These are phyloP conservation scores for Cladosporium sp. DNA, from an alignment of 2,329 filamentous ascomycete species.

Conservation along the genomic window DNA sequence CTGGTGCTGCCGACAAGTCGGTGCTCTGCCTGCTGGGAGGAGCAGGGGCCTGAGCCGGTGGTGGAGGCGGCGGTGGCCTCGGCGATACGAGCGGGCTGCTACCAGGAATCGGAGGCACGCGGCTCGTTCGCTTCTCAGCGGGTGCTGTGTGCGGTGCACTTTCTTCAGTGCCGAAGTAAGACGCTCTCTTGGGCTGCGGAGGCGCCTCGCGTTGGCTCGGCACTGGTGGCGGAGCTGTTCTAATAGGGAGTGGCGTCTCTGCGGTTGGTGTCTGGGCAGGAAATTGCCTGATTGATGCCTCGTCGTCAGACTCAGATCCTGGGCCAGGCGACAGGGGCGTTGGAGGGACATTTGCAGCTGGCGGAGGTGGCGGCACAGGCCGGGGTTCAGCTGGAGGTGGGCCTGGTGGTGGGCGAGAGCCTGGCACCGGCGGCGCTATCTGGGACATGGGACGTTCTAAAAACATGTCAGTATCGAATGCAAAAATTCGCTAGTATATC, in stretches of 20 bases:
- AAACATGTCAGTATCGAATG: constrained; percentile 19
- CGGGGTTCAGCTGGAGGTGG: constrained; percentile 40
- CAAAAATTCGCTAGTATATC: background rate
- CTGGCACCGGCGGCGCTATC: constrained; percentile 37
- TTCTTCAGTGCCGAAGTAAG: constrained; percentile 44
- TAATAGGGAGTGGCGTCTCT: constrained; percentile 33
- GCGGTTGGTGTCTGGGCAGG: constrained; percentile 40
- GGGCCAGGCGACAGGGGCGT: constrained; percentile 63
- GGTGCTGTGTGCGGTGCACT: constrained; percentile 27
- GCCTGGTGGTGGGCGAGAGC: constrained; percentile 44
- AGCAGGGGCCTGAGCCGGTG: constrained; percentile 38
- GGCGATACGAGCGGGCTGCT: constrained; percentile 37
- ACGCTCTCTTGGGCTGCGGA: constrained; percentile 40
- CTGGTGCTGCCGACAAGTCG: constrained; percentile 23
- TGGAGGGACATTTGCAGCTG: constrained; percentile 45
- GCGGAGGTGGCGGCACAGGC: constrained; percentile 57
- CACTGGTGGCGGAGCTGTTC: constrained; percentile 38
- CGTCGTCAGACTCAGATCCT: constrained; percentile 87
- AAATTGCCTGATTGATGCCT: constrained; percentile 60
- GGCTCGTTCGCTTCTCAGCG: constrained; percentile 40
- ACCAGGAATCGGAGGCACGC: constrained; percentile 38
- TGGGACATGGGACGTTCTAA: constrained; percentile 20
- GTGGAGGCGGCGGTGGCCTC: constrained; percentile 51
- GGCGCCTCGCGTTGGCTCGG: constrained; percentile 29
- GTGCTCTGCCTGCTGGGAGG: constrained; percentile 41